A percentile compares a stretch with the other conserved stretches of the same genome.
These are phyloP conservation scores for Diphasiastrum complanatum DNA, from an alignment of 83 land plant genomes.

Conservation along the genomic window DNA sequence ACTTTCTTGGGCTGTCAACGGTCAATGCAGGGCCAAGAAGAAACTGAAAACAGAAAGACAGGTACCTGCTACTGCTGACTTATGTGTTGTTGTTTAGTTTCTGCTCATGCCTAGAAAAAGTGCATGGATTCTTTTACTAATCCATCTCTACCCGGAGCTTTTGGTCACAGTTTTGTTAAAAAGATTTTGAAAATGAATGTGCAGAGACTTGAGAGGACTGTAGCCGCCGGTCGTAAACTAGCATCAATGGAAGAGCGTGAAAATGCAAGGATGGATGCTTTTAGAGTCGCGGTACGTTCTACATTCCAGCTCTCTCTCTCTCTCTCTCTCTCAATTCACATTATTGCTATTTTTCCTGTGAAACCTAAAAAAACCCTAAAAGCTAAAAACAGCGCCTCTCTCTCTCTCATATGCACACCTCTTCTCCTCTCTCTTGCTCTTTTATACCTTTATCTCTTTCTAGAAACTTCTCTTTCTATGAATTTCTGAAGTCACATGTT, in stretches of 20 bases:
- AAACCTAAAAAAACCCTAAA: too few species aligned
- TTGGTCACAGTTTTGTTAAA: not conserved
- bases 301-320: constrained; percentile 9
- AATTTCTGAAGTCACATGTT: too few species aligned
- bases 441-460: too few species aligned
- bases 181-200: not conserved
- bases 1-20: too few species aligned
- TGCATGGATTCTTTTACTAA: not conserved
- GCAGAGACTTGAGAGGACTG: constrained; percentile 37
- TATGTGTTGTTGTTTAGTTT: not conserved
- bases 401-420: too few species aligned
- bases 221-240: constrained; percentile 42
- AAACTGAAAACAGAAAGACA: constrained; percentile 34
- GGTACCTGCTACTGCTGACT: constrained; percentile 11
- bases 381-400: too few species aligned
- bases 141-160: not conserved
- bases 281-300: constrained; percentile 37
- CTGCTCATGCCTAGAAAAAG: not conserved
- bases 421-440: too few species aligned
- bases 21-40: constrained; percentile 37
- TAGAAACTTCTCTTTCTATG: too few species aligned
- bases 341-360: too few species aligned
- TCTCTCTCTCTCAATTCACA: too few species aligned
- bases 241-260: constrained; percentile 40
- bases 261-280: constrained; percentile 48